Evolutionary conservation across 129 eudicot genomes (phyloP).

Genomic region (Artemisia argyi): DNA sequence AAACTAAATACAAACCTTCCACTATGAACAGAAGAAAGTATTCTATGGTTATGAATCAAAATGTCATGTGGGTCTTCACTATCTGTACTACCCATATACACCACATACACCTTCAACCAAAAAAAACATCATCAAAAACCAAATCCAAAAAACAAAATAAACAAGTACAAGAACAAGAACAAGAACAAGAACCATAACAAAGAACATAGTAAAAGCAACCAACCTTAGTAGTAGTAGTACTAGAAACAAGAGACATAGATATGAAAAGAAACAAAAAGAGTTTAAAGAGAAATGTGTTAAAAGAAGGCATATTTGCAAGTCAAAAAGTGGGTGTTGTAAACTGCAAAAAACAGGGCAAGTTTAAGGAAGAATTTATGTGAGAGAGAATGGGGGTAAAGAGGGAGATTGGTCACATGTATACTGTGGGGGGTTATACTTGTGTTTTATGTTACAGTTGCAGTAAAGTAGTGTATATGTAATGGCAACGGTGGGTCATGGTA

Average conservation of each 20-base stretch:
- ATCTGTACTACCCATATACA: constrained; percentile 68
- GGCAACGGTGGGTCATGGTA: constrained; percentile 15
- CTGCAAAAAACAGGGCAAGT: constrained; percentile 28
- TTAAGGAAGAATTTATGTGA: constrained; percentile 23
- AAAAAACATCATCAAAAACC: background rate
- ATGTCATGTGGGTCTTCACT: constrained; percentile 64
- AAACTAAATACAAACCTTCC: constrained; percentile 47
- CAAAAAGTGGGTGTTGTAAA: constrained; percentile 17
- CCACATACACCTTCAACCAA: constrained; percentile 65
- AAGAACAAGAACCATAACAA: background rate
- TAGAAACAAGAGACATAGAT: constrained; percentile 29
- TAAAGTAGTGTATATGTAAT: background rate
- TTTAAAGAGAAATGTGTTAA: constrained; percentile 1
- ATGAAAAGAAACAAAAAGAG: constrained; percentile 32
- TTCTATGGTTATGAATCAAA: constrained; percentile 57
- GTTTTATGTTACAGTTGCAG: constrained; percentile 1
- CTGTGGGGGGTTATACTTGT: constrained; percentile 18
- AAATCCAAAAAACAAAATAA: background rate
- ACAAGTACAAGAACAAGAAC: background rate
- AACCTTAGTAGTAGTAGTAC: constrained; percentile 56
- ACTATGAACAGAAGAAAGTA: constrained; percentile 62
- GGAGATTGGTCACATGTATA: constrained; percentile 49
- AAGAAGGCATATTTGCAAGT: constrained; percentile 44
- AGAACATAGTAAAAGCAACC: background rate
- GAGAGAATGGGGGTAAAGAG: constrained; percentile 12